Percentiles rank a stretch among this genome's conserved stretches.
Conservation (phyloP, 371 early-diverging fungal genomes). For the Syncephalastrum contaminatum region DNA sequence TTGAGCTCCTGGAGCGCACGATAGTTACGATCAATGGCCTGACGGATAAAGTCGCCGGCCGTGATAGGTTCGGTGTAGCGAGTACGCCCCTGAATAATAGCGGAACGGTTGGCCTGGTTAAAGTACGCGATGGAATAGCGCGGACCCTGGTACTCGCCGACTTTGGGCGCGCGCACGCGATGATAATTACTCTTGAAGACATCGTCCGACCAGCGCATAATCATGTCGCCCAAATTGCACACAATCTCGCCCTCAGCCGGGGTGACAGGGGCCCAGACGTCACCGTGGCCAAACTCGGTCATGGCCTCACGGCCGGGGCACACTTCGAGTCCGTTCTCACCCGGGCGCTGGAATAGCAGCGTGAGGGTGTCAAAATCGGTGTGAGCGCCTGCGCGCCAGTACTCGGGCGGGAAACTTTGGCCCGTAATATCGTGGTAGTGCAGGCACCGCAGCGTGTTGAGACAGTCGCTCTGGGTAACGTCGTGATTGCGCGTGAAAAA, state of each 20-base stretch:
- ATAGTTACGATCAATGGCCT: constrained; percentile 35
- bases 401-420: constrained; percentile 28
- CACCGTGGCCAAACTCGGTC: constrained; percentile 31
- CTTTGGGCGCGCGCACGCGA: constrained; percentile 30
- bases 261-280: constrained; percentile 26
- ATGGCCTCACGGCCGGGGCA: constrained; percentile 34
- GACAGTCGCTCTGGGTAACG: constrained; percentile 20
- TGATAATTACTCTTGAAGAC: constrained; percentile 30
- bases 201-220: constrained; percentile 39
- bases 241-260: constrained; percentile 37
- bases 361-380: constrained; percentile 37
- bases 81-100: constrained; percentile 32
- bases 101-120: constrained; percentile 33
- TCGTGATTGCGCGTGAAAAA: constrained; percentile 34
- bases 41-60: constrained; percentile 30
- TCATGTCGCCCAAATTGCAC: constrained; percentile 37
- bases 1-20: constrained; percentile 25
- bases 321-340: constrained; percentile 29
- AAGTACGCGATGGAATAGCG: constrained; percentile 40
- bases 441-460: constrained; percentile 29
- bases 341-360: constrained; percentile 28
- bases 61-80: constrained; percentile 32
- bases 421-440: constrained; percentile 38
- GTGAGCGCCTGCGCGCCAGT: constrained; percentile 40
- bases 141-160: constrained; percentile 34